A percentile compares a stretch with the other conserved stretches of the same genome.
Conservation (phyloP, 495 filamentous ascomycete genomes). For the Penicillium simplicissimum region DNA sequence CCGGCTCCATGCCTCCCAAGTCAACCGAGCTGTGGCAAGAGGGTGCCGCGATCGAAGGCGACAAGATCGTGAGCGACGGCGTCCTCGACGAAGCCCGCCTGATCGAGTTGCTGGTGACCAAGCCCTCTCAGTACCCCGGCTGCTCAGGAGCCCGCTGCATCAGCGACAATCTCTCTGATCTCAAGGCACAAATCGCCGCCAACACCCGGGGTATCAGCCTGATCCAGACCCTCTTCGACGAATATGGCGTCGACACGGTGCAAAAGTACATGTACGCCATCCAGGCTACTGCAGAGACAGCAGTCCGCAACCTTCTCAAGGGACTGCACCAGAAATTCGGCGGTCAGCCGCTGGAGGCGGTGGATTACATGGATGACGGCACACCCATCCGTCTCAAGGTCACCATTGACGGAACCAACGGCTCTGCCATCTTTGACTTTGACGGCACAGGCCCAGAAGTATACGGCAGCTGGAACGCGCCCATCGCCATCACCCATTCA, state of each 20-base stretch:
- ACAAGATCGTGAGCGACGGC: constrained; percentile 90
- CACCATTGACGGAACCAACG: constrained; percentile 78
- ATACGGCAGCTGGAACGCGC: constrained; percentile 93
- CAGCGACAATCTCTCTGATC: constrained; percentile 91
- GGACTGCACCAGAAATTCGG: constrained; percentile 73
- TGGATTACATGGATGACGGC: constrained; percentile 97
- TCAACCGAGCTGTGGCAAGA: constrained; percentile 93
- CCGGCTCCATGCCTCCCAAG: constrained; percentile 95
- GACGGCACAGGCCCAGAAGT: constrained; percentile 82
- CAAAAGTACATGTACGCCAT: constrained; percentile 96
- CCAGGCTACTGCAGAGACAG: constrained; percentile 86
- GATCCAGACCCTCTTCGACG: constrained; percentile 79
- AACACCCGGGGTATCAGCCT: constrained; percentile 95
- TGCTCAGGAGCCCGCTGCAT: constrained; percentile 90
- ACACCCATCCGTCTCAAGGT: constrained; percentile 84
- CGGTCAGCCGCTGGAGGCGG: constrained; percentile 76
- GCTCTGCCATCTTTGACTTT: constrained; percentile 93
- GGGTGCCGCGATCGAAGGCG: constrained; percentile 88
- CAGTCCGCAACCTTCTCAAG: constrained; percentile 84
- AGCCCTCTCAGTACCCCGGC: constrained; percentile 82
- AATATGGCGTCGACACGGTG: constrained; percentile 88
- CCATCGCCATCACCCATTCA: constrained; percentile 88
- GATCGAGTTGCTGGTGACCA: constrained; percentile 75
- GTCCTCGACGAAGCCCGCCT: constrained; percentile 87
- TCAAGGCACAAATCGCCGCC: constrained; percentile 93